Evolutionary conservation across 208 protist genomes (phyloP), one percentile per base, ranked within the genome.

Genomic region (Porcisia deanei): DNA sequence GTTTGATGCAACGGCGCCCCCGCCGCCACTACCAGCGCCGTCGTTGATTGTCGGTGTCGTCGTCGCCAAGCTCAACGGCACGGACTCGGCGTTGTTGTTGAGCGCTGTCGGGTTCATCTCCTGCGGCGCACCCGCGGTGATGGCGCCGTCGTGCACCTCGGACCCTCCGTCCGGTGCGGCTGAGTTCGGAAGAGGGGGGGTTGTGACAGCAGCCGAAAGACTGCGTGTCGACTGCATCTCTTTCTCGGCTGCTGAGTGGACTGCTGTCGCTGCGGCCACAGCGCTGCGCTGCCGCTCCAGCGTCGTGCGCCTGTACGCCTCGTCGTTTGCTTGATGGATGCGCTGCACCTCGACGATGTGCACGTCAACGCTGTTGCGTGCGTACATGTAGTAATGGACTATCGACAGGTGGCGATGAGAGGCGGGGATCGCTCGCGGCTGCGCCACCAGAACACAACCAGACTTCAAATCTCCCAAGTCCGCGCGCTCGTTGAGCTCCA

Each of bases 371-470:
- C 73, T 84, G 53, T 73, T 57, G 47, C 30, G 49, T 22, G 85
- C 59, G 49, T 84, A 80, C 8, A 39, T 67, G 75, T 87, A 81
- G 68, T 89, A 93, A 18, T 80, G 80, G 39, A 84, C 54, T 10
- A 91, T 73, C 52, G 45, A 75, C 61, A 76, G 55, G 57, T 82
- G 75, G 12, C 80, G 85, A 73, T 76, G 83, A 3, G 87, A 39
- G 4, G 73, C 79, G 1, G 86, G 76, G n/a, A 89, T 63, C 9
- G 77, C 59, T n/a, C 74, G 77, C 45, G 71, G 71, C 81, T 96
- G 91, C 54, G 81, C 85, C 73, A 96, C 82, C 20, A 96, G 45
- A 0, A 91, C 80, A 60, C 58, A 65, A 14, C 86, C 84, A 30
- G 59, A 77, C 55, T 69, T 63, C 58, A 76, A 75, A 22, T 84